Base-by-base conservation (phyloP, 139 green algal genomes). In the Coelastrella sp. region DNA sequence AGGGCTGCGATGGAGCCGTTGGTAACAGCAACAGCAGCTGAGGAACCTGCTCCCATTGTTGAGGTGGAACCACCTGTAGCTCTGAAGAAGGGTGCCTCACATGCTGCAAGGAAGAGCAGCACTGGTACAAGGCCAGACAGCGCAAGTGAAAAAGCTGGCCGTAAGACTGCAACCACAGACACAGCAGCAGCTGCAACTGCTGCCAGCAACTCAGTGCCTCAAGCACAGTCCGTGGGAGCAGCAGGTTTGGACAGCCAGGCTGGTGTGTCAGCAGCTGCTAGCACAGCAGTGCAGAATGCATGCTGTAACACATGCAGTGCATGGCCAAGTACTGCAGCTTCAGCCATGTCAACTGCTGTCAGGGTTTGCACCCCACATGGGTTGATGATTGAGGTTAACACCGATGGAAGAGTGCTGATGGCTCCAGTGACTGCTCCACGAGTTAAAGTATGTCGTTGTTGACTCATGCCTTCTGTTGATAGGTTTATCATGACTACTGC, bases 401-500 rank as follows among this genome's bases (percentile, higher is more conserved):
- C 90, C 20, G 92, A 93, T 49, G 92, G 92, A 6, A 65, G 90
- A 72, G 90, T 94, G 57, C 15, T 94, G 49, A 35, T 94, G 73
- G 78, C 72, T 6, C 90, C 90, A 20, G 49, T 89, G 6, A 10
- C 20, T 1, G 57, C 73, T 0, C 63, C 84, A 24, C 58, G 58
- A 58, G 9, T 72, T 12, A 20, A 76, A 8, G 70, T 88, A 19
- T 11, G 68, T 7, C 25, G 35, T 49, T 3, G 35, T 49, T 49
- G 35, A 49, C 35, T 49, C 35, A 49, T 49, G 35, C 35, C 35
- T 49, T 49, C 35, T 49, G 35, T 49, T 49, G 35, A 49, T 49
- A 49, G 35, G 35, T 49, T 49, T 49, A 49, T 49, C 35, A 49
- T 49, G 35, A 49, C 35, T 49, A 49, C 35, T 49, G 35, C 35